These are phyloP conservation scores for Camelina hispida DNA, from an alignment of 345 rosid species.

Conservation along the genomic window DNA sequence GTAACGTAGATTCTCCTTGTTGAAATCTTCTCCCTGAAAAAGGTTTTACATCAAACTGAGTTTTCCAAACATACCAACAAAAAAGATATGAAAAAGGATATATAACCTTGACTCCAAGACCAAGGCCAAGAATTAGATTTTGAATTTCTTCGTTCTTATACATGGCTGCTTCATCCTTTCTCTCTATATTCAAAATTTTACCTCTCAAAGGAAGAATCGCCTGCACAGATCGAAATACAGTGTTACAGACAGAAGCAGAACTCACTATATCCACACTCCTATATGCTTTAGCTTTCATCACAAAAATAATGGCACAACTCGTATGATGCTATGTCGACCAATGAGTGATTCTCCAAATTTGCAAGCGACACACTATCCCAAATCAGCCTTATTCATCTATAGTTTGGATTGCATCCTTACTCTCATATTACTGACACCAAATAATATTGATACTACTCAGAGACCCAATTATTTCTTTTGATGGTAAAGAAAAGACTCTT, in stretches of 20 bases:
- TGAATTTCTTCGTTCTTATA: conserved; percentile 99
- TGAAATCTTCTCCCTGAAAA: conserved; percentile 91
- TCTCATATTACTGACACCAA: neutral
- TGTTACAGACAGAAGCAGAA: conserved; percentile 24
- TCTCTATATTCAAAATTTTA: conserved; percentile 90
- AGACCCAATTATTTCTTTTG: conserved; percentile 6
- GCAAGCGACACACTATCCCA: conserved; percentile 7
- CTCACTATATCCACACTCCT: neutral
- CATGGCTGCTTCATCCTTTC: conserved; percentile 97
- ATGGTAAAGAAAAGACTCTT: neutral
- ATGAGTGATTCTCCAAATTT: neutral
- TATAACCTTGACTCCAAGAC: conserved; percentile 93
- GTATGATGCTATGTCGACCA: neutral
- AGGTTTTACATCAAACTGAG: conserved; percentile 12
- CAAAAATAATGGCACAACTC: neutral
- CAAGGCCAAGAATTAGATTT: conserved; percentile 90
- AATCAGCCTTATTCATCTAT: conserved; percentile 6
- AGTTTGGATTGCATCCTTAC: neutral
- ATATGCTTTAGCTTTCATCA: too few relatives aligned
- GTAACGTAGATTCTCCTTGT: conserved; percentile 81
- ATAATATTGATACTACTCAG: conserved; percentile 6
- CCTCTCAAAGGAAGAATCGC: conserved; percentile 99
- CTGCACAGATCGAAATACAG: conserved; percentile 47
- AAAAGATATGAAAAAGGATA: conserved; percentile 18
- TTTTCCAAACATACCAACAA: conserved; percentile 6